These are phyloP conservation scores for Gonium pectorale DNA, from an alignment of 139 green algal genomes.

Conservation along the genomic window DNA sequence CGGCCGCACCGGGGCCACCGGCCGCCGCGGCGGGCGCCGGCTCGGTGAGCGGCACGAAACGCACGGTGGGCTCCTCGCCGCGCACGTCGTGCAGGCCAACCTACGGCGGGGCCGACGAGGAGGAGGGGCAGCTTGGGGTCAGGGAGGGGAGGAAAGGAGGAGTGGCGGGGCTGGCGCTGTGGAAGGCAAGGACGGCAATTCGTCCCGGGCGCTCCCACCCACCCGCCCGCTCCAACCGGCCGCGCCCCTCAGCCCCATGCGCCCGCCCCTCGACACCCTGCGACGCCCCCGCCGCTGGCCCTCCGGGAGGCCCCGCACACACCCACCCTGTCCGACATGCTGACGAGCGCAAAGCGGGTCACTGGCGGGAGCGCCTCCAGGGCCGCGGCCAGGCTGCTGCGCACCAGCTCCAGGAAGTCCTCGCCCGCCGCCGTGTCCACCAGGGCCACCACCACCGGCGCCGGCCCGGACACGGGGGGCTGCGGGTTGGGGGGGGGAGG, in stretches of 20 bases:
- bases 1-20: not conserved
- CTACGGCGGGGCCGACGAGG: too few species aligned
- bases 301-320: too few species aligned
- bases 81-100: slow-evolving; percentile 75
- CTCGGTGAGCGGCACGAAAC: slow-evolving; percentile 70
- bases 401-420: slow-evolving; percentile 85
- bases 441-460: slow-evolving; percentile 75
- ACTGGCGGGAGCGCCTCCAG: slow-evolving; percentile 81
- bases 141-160: too few species aligned
- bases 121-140: too few species aligned
- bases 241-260: too few species aligned
- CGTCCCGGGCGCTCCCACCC: too few species aligned
- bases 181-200: too few species aligned
- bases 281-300: too few species aligned
- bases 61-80: slow-evolving; percentile 52
- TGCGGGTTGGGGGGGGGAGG: not conserved
- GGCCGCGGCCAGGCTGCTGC: slow-evolving; percentile 75
- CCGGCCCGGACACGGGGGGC: slow-evolving; percentile 47
- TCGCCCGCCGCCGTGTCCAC: slow-evolving; percentile 68
- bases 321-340: slow-evolving; percentile 69
- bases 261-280: too few species aligned
- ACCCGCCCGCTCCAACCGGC: too few species aligned
- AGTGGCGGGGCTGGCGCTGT: too few species aligned
- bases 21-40: not conserved
- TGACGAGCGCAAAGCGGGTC: slow-evolving; percentile 80